Evolutionary conservation across 2,329 filamentous ascomycete species (phyloP), one percentile per base, ranked within the genome.

Genomic region (Aspergillus sp.): DNA sequence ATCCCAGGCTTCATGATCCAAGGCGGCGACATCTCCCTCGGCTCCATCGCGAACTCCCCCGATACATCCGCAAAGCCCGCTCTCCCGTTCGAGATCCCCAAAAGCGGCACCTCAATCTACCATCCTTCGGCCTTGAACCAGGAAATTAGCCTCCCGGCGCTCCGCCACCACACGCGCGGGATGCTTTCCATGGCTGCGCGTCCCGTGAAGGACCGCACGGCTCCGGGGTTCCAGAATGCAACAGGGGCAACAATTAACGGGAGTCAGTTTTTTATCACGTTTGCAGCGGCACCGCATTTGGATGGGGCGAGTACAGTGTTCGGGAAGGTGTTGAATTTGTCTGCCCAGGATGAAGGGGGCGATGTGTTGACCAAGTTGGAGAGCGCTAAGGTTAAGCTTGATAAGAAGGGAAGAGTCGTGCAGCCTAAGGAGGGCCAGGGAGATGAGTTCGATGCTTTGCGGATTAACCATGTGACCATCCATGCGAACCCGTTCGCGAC

Each of bases 271-370:
- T 84, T 83, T 62, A 72, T 84, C 41, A 79, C 77, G 0, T 77
- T 81, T 57, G 79, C 76, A 26, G 67, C 79, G 2, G 78, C 80
- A 9, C 73, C 79, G 46, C 81, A 83, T 71, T 64, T 84, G 33
- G 81, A 83, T 61, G 81, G 81, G 5, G 79, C 81, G 60, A 84
- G 83, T 57, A 82, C 81, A 0, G 79, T 83, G 2, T 84, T 84
- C 65, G 81, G 81, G 9, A 75, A 77, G 52, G 72, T 84, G 12
- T 62, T 84, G 53, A 69, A 68, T 44, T 44, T 67, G 51, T 65
- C 52, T 42, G 60, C 56, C 30, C 66, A 60, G 35, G 74, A 74
- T 61, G 75, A 73, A 52, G 68, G 58, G 4, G 71, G 62, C 6
- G 65, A 71, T 58, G 63, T 70, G 7, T 51, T 71, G 47, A 66